Evolutionary conservation across 2,329 filamentous ascomycete genomes (phyloP).

Genomic region (Hymenoscyphus scutula): DNA sequence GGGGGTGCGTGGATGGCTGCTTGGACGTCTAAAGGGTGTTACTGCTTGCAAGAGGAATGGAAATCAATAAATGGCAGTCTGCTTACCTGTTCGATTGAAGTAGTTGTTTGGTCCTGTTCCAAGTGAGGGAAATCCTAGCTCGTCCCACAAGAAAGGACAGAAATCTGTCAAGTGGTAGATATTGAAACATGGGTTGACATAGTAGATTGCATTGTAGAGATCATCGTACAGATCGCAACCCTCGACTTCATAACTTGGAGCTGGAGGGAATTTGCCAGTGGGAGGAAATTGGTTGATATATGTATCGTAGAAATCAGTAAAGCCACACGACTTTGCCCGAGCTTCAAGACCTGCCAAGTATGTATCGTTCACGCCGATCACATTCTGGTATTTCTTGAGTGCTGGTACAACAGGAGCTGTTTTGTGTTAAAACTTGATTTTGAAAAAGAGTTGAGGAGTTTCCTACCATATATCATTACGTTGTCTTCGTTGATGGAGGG

Average conservation of each 20-base stretch:
- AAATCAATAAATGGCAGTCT: neutral
- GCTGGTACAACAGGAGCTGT: constrained; percentile 45
- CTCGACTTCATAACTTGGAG: constrained; percentile 17
- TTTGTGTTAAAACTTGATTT: constrained; percentile 11
- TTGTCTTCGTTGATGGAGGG: constrained; percentile 47
- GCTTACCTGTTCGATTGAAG: constrained; percentile 51
- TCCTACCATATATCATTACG: constrained; percentile 21
- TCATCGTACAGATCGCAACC: constrained; percentile 36
- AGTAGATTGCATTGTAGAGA: constrained; percentile 48
- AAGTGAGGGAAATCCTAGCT: constrained; percentile 43
- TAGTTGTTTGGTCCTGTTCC: constrained; percentile 55
- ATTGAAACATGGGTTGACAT: constrained; percentile 61
- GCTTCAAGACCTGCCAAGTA: constrained; percentile 46
- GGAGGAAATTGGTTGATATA: constrained; percentile 57
- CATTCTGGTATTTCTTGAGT: constrained; percentile 47
- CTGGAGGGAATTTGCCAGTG: constrained; percentile 48
- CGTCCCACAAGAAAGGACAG: constrained; percentile 33
- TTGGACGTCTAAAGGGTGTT: constrained; percentile 49
- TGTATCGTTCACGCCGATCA: constrained; percentile 53
- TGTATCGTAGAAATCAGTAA: constrained; percentile 47
- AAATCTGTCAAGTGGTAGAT: constrained; percentile 59
- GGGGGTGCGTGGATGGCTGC: constrained; percentile 56
- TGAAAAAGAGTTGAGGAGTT: neutral
- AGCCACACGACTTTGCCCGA: constrained; percentile 49
- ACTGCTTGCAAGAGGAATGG: neutral